phyloP scores from a whole-genome alignment of 805 yeast genomes.

The Cyberlindnera saturnus region DNA sequence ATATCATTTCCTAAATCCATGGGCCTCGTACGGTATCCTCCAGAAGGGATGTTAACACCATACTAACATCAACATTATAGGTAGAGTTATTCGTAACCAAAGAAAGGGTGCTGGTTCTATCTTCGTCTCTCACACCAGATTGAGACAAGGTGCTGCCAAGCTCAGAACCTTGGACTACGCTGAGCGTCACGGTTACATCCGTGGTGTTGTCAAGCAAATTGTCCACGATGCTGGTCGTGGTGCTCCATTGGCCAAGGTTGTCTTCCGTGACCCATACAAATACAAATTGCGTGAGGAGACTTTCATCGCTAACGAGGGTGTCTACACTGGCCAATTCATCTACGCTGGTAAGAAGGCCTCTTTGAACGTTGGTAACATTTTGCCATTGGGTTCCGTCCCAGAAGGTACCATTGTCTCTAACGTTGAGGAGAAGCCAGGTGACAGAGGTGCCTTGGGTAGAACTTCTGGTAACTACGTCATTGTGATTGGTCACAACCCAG shows the following conservation, averaged over 20 bases:
- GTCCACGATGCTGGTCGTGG: constrained; percentile 99
- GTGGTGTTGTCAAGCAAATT: constrained; percentile 98
- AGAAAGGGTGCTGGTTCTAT: constrained; percentile 99
- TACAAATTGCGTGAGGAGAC: constrained; percentile 97
- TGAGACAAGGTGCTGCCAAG: constrained; percentile 99
- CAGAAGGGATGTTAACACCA: neutral
- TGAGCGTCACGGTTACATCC: constrained; percentile 99
- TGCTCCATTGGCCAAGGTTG: constrained; percentile 99
- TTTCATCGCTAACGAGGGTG: constrained; percentile 99
- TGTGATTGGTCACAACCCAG: constrained; percentile 98
- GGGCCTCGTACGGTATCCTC: too few species aligned
- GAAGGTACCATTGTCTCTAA: constrained; percentile 99
- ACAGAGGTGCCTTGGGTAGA: constrained; percentile 99
- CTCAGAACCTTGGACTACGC: constrained; percentile 98
- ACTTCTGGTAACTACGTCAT: constrained; percentile 99
- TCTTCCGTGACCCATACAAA: constrained; percentile 99
- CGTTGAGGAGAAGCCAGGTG: constrained; percentile 98
- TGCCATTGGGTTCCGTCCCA: constrained; percentile 95
- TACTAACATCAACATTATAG: constrained; percentile 33
- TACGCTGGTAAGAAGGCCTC: constrained; percentile 99
- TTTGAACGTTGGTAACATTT: constrained; percentile 92
- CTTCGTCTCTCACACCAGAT: constrained; percentile 99
- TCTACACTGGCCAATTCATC: constrained; percentile 98
- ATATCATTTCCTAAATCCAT: too few species aligned
- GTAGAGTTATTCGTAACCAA: constrained; percentile 99